Conservation (phyloP, 2,329 filamentous ascomycete species). For the Aspergillus sp. region DNA sequence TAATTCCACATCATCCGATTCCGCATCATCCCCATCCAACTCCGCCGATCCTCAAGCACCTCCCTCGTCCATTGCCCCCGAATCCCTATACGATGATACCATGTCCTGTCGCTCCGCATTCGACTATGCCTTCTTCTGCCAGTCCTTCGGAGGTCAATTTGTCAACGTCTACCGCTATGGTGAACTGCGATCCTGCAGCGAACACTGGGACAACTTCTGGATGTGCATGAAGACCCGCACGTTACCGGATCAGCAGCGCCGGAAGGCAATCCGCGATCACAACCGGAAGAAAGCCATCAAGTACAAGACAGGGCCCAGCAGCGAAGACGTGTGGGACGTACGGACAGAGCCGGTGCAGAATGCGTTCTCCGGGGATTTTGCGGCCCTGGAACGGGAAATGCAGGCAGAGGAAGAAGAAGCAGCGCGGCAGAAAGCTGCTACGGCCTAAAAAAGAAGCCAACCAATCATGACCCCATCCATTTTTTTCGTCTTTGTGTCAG, state of each 20-base stretch:
- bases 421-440: constrained; percentile 15
- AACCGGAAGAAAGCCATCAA: constrained; percentile 68
- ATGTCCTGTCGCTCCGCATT: constrained; percentile 92
- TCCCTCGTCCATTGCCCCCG: constrained; percentile 53
- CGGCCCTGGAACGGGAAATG: constrained; percentile 44
- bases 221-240: constrained; percentile 89
- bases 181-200: constrained; percentile 70
- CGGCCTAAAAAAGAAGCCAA: background rate
- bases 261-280: constrained; percentile 62
- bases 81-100: constrained; percentile 71
- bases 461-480: background rate
- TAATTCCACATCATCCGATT: constrained; percentile 15
- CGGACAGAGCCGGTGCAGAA: constrained; percentile 63
- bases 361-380: constrained; percentile 49
- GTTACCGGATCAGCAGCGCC: constrained; percentile 61
- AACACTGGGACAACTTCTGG: constrained; percentile 93
- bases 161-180: constrained; percentile 89
- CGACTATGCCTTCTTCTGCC: constrained; percentile 92
- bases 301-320: constrained; percentile 70
- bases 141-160: constrained; percentile 87
- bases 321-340: constrained; percentile 87
- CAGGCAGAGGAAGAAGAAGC: constrained; percentile 46
- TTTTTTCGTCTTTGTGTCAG: background rate
- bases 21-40: constrained; percentile 7
- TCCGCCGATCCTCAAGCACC: constrained; percentile 18